phyloP scores from a whole-genome alignment of 305 asterid species.

The Striga hermonthica region DNA sequence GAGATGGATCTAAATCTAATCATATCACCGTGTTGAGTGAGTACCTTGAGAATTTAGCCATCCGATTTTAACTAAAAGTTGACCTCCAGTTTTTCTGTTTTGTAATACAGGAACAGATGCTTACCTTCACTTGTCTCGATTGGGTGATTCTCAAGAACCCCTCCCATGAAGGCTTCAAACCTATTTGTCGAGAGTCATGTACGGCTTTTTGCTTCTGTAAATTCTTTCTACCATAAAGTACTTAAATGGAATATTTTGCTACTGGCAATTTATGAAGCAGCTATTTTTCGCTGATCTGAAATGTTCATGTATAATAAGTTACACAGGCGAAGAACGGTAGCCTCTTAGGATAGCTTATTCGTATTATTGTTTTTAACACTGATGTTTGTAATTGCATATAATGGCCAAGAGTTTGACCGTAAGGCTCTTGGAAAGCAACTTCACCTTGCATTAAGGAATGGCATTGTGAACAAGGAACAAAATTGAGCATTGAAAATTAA shows the following conservation, averaged over 20 bases:
- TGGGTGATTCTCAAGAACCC: slow-evolving; percentile 91
- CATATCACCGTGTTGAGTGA: neutral
- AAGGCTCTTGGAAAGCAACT: too few species aligned
- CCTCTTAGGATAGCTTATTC: neutral
- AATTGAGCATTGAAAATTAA: too few species aligned
- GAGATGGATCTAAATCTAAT: neutral
- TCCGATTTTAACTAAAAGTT: neutral
- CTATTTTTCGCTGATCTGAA: neutral
- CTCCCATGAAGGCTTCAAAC: slow-evolving; percentile 46
- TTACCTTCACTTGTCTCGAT: slow-evolving; percentile 73
- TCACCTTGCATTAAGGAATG: too few species aligned
- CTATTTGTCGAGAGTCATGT: slow-evolving; percentile 7
- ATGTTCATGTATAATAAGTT: too few species aligned
- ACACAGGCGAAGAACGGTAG: neutral
- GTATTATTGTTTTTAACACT: neutral
- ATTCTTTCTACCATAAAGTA: neutral
- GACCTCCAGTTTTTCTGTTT: slow-evolving; percentile 2
- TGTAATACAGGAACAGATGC: slow-evolving; percentile 72
- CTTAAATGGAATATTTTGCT: neutral
- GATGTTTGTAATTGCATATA: too few species aligned
- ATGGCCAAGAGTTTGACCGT: too few species aligned
- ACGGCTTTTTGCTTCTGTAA: neutral
- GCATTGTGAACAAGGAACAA: too few species aligned
- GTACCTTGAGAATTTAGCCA: neutral
- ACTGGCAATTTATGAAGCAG: neutral